These are phyloP conservation scores for Penicillium digitatum DNA, from an alignment of 2,329 filamentous ascomycete species.

Conservation along the genomic window DNA sequence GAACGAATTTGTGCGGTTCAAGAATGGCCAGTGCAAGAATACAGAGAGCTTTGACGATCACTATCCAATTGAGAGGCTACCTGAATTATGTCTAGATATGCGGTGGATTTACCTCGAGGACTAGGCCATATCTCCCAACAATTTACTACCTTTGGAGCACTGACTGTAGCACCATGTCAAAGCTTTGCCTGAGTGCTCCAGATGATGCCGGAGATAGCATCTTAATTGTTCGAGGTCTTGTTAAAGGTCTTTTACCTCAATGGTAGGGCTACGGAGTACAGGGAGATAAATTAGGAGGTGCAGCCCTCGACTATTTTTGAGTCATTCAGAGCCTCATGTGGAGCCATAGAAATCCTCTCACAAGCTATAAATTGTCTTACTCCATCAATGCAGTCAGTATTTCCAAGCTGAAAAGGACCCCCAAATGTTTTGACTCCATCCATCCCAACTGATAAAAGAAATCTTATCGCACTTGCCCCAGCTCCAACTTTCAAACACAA, in stretches of 20 bases:
- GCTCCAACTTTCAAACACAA: neutral
- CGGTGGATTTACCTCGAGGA: too few species aligned
- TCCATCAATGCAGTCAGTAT: neutral
- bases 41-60: neutral
- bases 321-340: neutral
- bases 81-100: neutral
- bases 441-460: neutral
- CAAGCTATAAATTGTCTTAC: neutral
- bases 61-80: neutral
- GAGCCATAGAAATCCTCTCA: neutral
- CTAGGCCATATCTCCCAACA: too few species aligned
- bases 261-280: neutral
- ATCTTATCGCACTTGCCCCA: neutral
- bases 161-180: too few species aligned
- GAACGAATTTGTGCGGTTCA: neutral
- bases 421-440: neutral
- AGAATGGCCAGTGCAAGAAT: neutral
- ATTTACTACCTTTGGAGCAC: too few species aligned
- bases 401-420: too few species aligned
- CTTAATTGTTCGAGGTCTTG: too few species aligned
- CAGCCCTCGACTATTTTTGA: neutral
- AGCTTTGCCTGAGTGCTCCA: too few species aligned
- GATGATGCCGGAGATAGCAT: too few species aligned
- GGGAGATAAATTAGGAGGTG: neutral
- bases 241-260: neutral